Evolutionary conservation across 2,329 filamentous ascomycete species (phyloP), one percentile per base, ranked within the genome.

Genomic region (Gyromitra esculenta): DNA sequence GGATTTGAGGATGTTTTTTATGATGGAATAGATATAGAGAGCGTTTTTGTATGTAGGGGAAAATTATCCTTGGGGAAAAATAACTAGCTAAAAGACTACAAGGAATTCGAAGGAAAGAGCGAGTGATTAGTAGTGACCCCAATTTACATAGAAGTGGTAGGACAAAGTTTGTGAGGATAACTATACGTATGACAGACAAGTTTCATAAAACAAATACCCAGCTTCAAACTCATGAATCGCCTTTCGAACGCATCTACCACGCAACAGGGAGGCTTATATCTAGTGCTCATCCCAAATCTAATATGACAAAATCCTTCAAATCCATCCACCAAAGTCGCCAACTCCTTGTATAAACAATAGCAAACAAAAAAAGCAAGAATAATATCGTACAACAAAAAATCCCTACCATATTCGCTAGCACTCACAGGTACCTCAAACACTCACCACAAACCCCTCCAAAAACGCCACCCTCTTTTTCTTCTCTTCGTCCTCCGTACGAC

Each of bases 401-500:
- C 43, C 8, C 5, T 31, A 21, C 52, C 25, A 6, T 6, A 21
- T 31, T 5, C 13, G 41, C 39, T 15, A 45, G n/a, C 8, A 18
- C 43, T 41, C 21, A 41, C 25, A 31, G 2, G 18, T 18, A 25
- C 31, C 50, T 77, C 57, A 77, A 54, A 75, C 31, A 64, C 60
- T 64, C 13, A 70, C 43, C 25, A 77, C 75, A n/a, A 82, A 81
- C 37, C 93, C 84, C 82, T 94, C 91, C 39, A 96, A 82, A 11
- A 94, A 84, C 8, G 87, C 87, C 72, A 87, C 86, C 84, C 90
- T 91, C 82, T 88, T 88, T 71, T 87, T 86, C 85, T 90, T 91
- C 82, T 88, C 88, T 73, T 91, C 91, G 78, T 90, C 89, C 13
- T 86, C 90, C 79, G 84, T 88, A 76, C 92, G 91, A 83, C 88